These are phyloP conservation scores for Trypanosoma caninum DNA, from an alignment of 208 protist species.

Conservation along the genomic window DNA sequence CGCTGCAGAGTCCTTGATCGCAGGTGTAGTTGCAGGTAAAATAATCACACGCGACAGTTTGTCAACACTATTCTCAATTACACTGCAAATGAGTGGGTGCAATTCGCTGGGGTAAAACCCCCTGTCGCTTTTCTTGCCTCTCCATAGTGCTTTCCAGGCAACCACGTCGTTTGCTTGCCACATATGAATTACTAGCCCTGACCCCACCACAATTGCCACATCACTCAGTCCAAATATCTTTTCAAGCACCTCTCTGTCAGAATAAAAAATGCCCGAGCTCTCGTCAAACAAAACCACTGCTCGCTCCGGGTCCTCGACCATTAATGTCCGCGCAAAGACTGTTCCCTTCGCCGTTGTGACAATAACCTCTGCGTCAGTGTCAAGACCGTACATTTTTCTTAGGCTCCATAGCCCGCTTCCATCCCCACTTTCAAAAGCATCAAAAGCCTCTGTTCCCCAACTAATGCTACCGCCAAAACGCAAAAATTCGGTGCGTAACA, in stretches of 20 bases:
- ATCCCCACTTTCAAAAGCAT: slow-evolving; percentile 62
- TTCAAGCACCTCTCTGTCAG: background rate
- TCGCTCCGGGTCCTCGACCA: slow-evolving; percentile 57
- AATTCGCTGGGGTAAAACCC: slow-evolving; percentile 2
- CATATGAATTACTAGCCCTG: slow-evolving; percentile 53
- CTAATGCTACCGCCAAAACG: slow-evolving; percentile 64
- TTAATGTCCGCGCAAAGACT: slow-evolving; percentile 31
- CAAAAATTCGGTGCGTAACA: slow-evolving; percentile 68
- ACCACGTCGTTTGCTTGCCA: slow-evolving; percentile 32
- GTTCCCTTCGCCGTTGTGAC: slow-evolving; percentile 48
- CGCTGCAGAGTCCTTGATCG: slow-evolving; percentile 48
- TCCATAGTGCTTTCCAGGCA: slow-evolving; percentile 46
- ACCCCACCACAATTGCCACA: slow-evolving; percentile 57
- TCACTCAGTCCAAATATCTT: slow-evolving; percentile 45
- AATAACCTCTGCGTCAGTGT: slow-evolving; percentile 54
- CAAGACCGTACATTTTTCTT: slow-evolving; percentile 65
- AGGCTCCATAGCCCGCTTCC: slow-evolving; percentile 63
- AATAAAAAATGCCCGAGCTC: slow-evolving; percentile 37
- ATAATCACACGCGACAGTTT: slow-evolving; percentile 17
- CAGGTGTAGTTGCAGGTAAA: slow-evolving; percentile 63
- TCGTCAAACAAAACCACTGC: slow-evolving; percentile 69
- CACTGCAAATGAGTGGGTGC: slow-evolving; percentile 22
- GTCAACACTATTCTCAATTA: slow-evolving; percentile 30
- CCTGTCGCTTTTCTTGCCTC: slow-evolving; percentile 13
- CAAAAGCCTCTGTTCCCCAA: slow-evolving; percentile 60